Conservation (phyloP, 2,329 filamentous ascomycete species). For the Aspergillus novofumigatus region DNA sequence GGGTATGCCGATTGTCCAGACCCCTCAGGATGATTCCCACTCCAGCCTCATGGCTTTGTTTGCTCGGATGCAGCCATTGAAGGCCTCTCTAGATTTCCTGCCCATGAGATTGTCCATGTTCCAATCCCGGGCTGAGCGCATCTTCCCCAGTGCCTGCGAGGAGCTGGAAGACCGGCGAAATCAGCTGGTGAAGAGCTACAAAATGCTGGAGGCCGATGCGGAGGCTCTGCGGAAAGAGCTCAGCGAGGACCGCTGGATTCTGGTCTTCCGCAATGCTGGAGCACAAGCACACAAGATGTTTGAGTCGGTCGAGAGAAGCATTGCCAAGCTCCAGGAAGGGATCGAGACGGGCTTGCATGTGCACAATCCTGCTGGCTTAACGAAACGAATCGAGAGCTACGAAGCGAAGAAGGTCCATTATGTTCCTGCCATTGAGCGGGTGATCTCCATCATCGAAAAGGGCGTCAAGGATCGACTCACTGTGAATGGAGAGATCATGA, state of each 20-base stretch:
- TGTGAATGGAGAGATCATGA: constrained; percentile 90
- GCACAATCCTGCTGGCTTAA: constrained; percentile 64
- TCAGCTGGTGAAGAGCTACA: constrained; percentile 78
- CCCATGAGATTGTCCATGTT: constrained; percentile 93
- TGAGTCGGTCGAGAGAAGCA: constrained; percentile 85
- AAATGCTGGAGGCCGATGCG: constrained; percentile 82
- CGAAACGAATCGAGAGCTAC: constrained; percentile 86
- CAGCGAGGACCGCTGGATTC: constrained; percentile 91
- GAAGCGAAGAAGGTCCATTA: constrained; percentile 95
- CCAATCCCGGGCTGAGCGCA: constrained; percentile 66
- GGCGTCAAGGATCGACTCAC: constrained; percentile 94
- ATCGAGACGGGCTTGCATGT: constrained; percentile 71
- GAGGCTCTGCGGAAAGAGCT: constrained; percentile 85
- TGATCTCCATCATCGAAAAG: constrained; percentile 88
- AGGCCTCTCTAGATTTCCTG: constrained; percentile 89
- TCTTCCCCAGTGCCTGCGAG: constrained; percentile 87
- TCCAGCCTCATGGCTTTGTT: constrained; percentile 85
- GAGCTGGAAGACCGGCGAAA: constrained; percentile 74
- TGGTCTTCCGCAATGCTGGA: constrained; percentile 90
- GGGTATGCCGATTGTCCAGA: constrained; percentile 40
- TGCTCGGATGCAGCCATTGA: constrained; percentile 88
- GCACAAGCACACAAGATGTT: constrained; percentile 94
- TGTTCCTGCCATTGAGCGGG: constrained; percentile 84
- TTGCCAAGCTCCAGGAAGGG: constrained; percentile 74
- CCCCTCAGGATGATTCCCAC: constrained; percentile 74